Base-by-base conservation (phyloP, 768 basidiomycete genomes). In the Macrocybe gigantea region DNA sequence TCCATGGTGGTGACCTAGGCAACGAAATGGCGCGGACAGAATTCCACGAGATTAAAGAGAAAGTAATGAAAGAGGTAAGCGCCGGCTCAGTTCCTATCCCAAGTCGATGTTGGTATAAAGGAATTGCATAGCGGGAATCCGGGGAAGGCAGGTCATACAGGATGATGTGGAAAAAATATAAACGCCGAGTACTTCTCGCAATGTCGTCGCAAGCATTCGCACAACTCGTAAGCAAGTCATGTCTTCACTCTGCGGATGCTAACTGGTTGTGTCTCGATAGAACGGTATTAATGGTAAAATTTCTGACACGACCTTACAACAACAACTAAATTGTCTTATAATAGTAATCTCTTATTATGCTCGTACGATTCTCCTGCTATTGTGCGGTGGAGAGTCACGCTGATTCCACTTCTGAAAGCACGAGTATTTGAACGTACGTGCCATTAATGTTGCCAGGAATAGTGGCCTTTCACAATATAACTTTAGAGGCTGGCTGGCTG, bases 321-420 rank as follows among this genome's bases (percentile, higher is more conserved):
- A 15, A 9, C 41, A 31, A 22, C 44, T 30, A 32, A 3, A 46
- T 3, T 40, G 38, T 9, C 38, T 8, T 15, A 5, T 8, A 12
- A 15, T 33, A 92, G 93, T 94, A 38, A 94, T 96, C 30, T 93
- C 91, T 1, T 95, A 94, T 64, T 94, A 92, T 66, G 90, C 90
- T 44, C 91, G 91, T 93, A 64, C 72, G 90, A 65, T 15, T 14
- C 37, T 44, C 44, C 31, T 14, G 39, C 10, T 51, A 13, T 48
- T 51, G 52, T 43, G 44, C 41, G 35, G 38, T 29, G 37, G 48
- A 33, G 33, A 32, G 32, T 37, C 15, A 47, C 41, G 33, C 45
- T 49, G 6, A 56, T 44, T 29, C 30, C 37, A 32, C 39, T 13
- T 33, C 51, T 9, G 32, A 39, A 48, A 92, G 87, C 89, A 12